Base-by-base conservation (phyloP, 495 filamentous ascomycete species). In the Penicillium turbatum region DNA sequence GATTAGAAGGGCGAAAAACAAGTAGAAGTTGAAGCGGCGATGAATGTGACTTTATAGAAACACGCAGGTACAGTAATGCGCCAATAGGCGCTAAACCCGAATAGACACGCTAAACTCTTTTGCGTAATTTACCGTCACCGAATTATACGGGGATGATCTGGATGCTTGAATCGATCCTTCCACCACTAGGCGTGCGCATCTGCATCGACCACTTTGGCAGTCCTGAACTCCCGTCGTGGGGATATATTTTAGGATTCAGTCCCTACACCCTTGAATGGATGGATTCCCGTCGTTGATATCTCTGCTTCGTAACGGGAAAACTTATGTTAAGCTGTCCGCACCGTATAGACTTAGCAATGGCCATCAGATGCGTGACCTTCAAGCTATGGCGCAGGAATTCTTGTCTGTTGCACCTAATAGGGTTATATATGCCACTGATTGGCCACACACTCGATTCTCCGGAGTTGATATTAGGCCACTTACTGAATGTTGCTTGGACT, bases 201-300 rank as follows among this genome's bases (percentile, higher is more conserved):
- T 75, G 74, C 49, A 70, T 81, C 50, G 79, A 79, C 48, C 79
- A 81, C 50, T 76, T 80, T 55, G 77, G 73, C 2, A 64, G 65
- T n/a, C 76, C 74, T 1, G 67, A 70, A 6, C 56, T 74, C 5
- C 40, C 55, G 1, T 40, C 52, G 2, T 52, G 48, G 45, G 37
- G 48, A 5, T 37, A 56, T 24, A 44, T 24, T 31, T 10, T 8
- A 0, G 26, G 60, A 4, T 67, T 73, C 47, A 60, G 76, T 48
- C 71, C 73, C 1, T 76, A 76, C 42, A 41, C 48, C 11, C 65
- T 78, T n/a, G 62, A n/a, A n/a, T n/a, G n/a, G n/a, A 60, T 9
- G 78, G 75, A 1, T 79, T 78, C 51, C 29, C 55, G 6, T 73
- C 75, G 0, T 53, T 79, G 30, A 65, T 74, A 9, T 66, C 66